phyloP scores from a whole-genome alignment of 2,329 filamentous ascomycete genomes.

The Alternaria longipes region DNA sequence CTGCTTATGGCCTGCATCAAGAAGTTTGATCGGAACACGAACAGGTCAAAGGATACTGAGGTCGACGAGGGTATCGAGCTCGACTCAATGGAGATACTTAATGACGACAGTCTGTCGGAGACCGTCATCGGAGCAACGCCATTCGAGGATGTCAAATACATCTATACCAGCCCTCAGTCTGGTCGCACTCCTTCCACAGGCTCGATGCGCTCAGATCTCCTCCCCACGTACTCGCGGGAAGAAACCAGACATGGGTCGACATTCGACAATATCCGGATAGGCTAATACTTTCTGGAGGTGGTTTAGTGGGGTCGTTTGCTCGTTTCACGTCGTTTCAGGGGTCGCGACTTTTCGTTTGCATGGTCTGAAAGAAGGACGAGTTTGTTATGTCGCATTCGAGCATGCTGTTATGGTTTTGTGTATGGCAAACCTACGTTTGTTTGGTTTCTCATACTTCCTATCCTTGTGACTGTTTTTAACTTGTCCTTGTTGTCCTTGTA shows the following conservation, averaged over 20 bases:
- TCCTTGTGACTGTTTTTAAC: not conserved
- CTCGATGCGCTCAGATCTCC: not conserved
- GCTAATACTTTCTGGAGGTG: not conserved
- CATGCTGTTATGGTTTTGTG: not conserved
- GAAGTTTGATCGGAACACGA: not conserved
- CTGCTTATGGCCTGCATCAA: conserved; percentile 3
- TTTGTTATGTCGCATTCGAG: not conserved
- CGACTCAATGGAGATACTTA: not conserved
- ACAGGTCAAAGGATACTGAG: not conserved
- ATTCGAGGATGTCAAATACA: not conserved
- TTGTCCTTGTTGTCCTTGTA: not conserved
- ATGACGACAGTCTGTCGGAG: not conserved
- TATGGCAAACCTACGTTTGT: not conserved
- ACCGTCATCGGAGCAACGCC: not conserved
- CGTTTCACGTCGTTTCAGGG: not conserved
- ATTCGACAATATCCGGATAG: not conserved
- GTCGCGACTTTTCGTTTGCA: not conserved
- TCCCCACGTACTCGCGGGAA: not conserved
- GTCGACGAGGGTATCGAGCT: not conserved
- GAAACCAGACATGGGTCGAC: no score
- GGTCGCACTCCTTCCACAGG: not conserved
- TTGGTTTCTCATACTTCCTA: not conserved
- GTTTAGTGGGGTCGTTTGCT: not conserved
- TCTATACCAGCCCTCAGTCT: not conserved
- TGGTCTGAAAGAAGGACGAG: not conserved